A percentile compares a stretch with the other conserved stretches of the same genome.
phyloP scores from a whole-genome alignment of 768 basidiomycete species.

The Tylopilus plumbeoviolaceoides region DNA sequence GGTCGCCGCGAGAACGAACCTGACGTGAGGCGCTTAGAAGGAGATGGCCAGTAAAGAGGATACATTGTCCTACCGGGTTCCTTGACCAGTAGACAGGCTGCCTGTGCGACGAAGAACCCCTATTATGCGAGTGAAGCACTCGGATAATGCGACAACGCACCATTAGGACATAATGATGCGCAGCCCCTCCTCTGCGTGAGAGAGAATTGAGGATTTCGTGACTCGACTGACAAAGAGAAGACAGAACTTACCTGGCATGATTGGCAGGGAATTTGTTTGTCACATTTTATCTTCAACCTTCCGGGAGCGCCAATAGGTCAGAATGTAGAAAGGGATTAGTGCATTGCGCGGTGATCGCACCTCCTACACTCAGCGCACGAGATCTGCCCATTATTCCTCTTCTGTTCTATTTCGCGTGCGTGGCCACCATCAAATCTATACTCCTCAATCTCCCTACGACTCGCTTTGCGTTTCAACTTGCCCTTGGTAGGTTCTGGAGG shows the following conservation, averaged over 20 bases:
- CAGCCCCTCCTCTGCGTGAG: constrained; percentile 56
- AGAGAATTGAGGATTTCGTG: constrained; percentile 1
- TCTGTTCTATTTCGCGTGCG: constrained; percentile 66
- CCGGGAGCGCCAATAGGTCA: constrained; percentile 15
- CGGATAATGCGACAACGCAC: constrained; percentile 33
- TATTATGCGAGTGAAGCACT: not conserved
- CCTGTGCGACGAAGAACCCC: constrained; percentile 34
- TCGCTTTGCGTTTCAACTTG: constrained; percentile 46
- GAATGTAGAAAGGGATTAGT: constrained; percentile 19
- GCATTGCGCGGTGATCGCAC: constrained; percentile 53
- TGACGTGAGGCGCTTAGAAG: constrained; percentile 17
- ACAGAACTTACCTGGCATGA: constrained; percentile 55
- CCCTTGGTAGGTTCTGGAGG: constrained; percentile 52
- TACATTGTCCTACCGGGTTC: constrained; percentile 49
- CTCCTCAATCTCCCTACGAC: constrained; percentile 49
- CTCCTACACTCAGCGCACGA: constrained; percentile 80
- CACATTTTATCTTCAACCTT: constrained; percentile 79
- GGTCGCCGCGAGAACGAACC: constrained; percentile 61
- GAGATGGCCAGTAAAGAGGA: not conserved
- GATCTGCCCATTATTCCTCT: constrained; percentile 71
- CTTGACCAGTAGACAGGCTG: constrained; percentile 75
- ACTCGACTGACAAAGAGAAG: not conserved
- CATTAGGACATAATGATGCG: constrained; percentile 68
- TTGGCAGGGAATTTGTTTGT: constrained; percentile 78
- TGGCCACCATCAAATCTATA: constrained; percentile 49